Percentiles rank a stretch among this genome's conserved stretches.
These are phyloP conservation scores for Brettanomyces anomalus DNA, from an alignment of 805 yeast species.

Conservation along the genomic window DNA sequence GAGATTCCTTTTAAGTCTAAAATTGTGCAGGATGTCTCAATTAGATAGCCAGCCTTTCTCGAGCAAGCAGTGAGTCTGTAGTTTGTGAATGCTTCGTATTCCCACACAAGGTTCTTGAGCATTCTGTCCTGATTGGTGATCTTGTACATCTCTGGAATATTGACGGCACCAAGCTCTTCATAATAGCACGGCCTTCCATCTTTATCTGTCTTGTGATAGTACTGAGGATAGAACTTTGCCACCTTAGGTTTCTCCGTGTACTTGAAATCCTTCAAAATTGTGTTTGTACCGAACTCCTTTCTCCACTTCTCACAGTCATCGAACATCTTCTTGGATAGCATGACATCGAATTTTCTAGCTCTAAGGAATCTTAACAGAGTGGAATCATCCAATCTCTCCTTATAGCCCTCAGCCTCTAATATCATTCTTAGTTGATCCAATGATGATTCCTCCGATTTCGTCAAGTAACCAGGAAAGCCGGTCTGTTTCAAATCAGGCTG, in stretches of 20 bases:
- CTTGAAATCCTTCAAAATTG: conserved; percentile 77
- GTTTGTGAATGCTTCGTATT: conserved; percentile 82
- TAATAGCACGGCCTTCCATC: conserved; percentile 96
- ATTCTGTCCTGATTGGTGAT: conserved; percentile 93
- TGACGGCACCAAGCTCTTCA: conserved; percentile 89
- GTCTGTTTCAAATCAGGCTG: conserved; percentile 42
- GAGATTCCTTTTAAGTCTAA: conserved; percentile 94
- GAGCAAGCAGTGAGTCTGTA: conserved; percentile 92
- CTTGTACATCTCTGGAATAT: conserved; percentile 83
- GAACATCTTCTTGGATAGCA: conserved; percentile 74
- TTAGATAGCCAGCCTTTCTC: conserved; percentile 63
- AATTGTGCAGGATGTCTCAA: conserved; percentile 95
- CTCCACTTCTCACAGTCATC: conserved; percentile 90
- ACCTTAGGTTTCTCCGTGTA: conserved; percentile 90
- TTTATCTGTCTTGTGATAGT: conserved; percentile 92
- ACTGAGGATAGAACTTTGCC: conserved; percentile 89
- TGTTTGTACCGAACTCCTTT: conserved; percentile 74
- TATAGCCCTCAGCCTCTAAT: conserved; percentile 56
- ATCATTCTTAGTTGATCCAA: conserved; percentile 50
- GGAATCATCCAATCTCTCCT: conserved; percentile 80
- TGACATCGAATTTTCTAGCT: conserved; percentile 89
- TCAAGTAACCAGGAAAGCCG: conserved; percentile 78
- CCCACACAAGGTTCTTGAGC: conserved; percentile 95
- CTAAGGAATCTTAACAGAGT: conserved; percentile 77
- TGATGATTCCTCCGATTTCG: conserved; percentile 54